Base-by-base conservation (phyloP, 441 rosid genomes). In the Codiaeum variegatum region DNA sequence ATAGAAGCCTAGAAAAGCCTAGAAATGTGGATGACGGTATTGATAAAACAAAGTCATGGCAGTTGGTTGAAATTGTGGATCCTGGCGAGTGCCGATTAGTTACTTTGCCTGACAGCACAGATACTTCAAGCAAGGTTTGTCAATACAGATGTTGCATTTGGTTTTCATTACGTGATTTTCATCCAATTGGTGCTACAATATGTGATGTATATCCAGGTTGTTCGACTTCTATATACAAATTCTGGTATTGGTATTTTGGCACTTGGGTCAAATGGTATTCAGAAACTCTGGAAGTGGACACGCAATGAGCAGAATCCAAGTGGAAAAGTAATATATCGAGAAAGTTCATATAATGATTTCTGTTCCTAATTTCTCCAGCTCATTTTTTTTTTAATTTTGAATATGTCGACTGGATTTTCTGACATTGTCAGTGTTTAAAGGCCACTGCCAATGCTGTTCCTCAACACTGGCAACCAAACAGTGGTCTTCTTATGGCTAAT, bases 281-380 rank as follows among this genome's bases (percentile, higher is more conserved):
- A 89, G 79, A 91, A 87, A 80, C 88, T 94, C 56, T 94, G 97
- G 98, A 94, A 89, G 81, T 94, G 98, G 98, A 29, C 77, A 38
- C 84, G 88, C 58, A 89, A 61, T 75, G 98, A 89, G 54, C 93
- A 94, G 73, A 94, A 91, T 78, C 96, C 90, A 32, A 78, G 78
- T 73, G 98, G 95, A 76, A 91, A 88, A 92, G 98, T 92, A 80
- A 71, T 7, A n/a, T 71, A 24, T 66, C 56, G 51, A 19, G 21
- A 62, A 73, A 58, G 56, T 70, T 52, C n/a, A 38, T 56, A 15
- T 51, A 3, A 24, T 62, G 55, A 2, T 66, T 44, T 26, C 6
- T 16, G 10, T 44, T 29, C 38, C 47, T 28, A 69, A 16, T 40
- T 65, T 34, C 18, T 28, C 18, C 54, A 54, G 47, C 29, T 54